These are phyloP conservation scores for Cyberlindnera veronae DNA, from an alignment of 805 yeast genomes.

Conservation along the genomic window DNA sequence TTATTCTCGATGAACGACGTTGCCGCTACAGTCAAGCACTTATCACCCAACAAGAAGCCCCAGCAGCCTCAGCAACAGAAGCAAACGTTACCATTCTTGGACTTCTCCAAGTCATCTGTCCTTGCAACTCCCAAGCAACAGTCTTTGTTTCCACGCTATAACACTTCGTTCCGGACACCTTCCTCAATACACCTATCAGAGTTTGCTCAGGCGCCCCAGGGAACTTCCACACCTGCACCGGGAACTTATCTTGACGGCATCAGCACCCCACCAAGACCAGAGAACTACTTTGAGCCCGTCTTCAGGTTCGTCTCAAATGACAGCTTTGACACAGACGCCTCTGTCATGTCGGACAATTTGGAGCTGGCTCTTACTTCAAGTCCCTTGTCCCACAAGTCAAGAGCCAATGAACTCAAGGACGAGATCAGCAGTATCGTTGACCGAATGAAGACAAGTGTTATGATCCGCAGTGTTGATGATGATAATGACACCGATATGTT, in stretches of 20 bases:
- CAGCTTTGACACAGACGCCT: slow-evolving; percentile 9
- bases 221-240: slow-evolving; percentile 27
- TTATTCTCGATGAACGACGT: slow-evolving; percentile 18
- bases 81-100: not conserved
- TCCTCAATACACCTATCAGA: slow-evolving; percentile 28
- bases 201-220: slow-evolving; percentile 26
- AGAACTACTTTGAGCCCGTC: slow-evolving; percentile 17
- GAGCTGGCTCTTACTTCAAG: slow-evolving; percentile 3
- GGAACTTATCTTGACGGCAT: slow-evolving; percentile 6
- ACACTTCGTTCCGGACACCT: not conserved
- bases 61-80: not conserved
- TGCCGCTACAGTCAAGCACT: slow-evolving; percentile 8
- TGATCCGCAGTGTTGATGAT: slow-evolving; percentile 1
- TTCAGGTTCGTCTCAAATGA: slow-evolving; percentile 18
- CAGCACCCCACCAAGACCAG: slow-evolving; percentile 13
- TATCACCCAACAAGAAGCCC: slow-evolving; percentile 14
- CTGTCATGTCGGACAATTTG: slow-evolving; percentile 2
- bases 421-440: slow-evolving; percentile 14
- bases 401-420: slow-evolving; percentile 17
- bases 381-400: slow-evolving; percentile 9
- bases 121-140: slow-evolving; percentile 6
- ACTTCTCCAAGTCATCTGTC: slow-evolving; percentile 1
- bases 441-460: slow-evolving; percentile 10
- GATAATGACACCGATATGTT: slow-evolving; percentile 2
- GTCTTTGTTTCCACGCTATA: not conserved